Base-by-base conservation (phyloP, 2,329 filamentous ascomycete genomes). In the Fusarium acutatum region DNA sequence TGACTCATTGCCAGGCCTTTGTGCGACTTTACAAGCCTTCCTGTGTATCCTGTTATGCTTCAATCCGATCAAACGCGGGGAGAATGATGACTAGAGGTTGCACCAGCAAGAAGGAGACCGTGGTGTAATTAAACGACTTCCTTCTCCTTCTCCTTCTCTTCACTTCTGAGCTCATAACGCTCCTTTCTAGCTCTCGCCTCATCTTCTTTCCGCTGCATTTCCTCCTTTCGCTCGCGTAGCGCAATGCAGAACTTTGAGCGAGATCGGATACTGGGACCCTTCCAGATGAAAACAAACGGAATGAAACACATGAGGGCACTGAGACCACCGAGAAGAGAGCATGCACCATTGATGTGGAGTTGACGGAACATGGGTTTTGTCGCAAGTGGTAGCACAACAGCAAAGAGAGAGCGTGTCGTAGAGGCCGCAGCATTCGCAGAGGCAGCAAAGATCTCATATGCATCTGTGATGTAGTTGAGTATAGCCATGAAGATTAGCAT, bases 321-420 rank as follows among this genome's bases (percentile, higher is more conserved):
- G 6, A 89, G 76, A 0, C 86, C 86, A 13, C 84, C 87, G 4
- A 89, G 82, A 13, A 89, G 79, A n/a, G 85, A 85, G 63, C 86
- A 88, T n/a, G 86, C 86, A 3, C 87, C 86, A 2, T 82, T 74
- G 26, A 89, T 85, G 5, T 84, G 84, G 3, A 89, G 81, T 7
- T 77, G 78, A 6, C 72, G 64, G 67, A 89, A 89, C 85, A 89
- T 88, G 65, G 82, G 83, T 5, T 82, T 80, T 7, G 86, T 86
- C 17, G 87, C 87, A 24, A 92, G 82, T 8, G 90, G 90, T 50
- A 92, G 83, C 3, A 91, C 82, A 2, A 97, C 95, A 49, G 95
- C 94, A 4, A 96, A 97, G 81, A 98, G 94, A 93, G 96, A 96
- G 61, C 96, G 95, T 2, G 93, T 97, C 83, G 83, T 97, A 63